These are phyloP conservation scores for Aspergillus puulaauensis DNA, from an alignment of 2,329 filamentous ascomycete species.

Conservation along the genomic window DNA sequence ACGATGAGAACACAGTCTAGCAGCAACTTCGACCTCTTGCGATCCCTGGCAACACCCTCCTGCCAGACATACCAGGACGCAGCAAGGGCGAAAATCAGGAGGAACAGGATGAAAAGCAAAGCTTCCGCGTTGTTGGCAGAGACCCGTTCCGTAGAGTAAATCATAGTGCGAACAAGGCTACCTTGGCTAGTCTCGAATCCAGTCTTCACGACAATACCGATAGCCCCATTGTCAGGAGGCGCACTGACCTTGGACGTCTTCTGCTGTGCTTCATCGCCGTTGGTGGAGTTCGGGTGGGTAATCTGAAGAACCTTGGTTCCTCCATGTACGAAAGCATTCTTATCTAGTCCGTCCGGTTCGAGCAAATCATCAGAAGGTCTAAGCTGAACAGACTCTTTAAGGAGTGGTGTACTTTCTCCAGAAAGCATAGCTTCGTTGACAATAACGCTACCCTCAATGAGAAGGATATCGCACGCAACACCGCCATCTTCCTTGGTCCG, in stretches of 20 bases:
- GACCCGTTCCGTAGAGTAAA: conserved; percentile 97
- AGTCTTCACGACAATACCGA: conserved; percentile 94
- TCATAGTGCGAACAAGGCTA: conserved; percentile 97
- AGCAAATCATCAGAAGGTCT: conserved; percentile 77
- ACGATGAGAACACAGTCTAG: conserved; percentile 97
- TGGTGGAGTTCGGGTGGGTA: conserved; percentile 75
- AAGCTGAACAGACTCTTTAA: conserved; percentile 94
- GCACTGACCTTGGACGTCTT: conserved; percentile 72
- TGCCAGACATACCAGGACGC: conserved; percentile 99
- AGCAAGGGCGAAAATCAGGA: conserved; percentile 92
- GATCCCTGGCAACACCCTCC: conserved; percentile 89
- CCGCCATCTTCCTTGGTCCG: conserved; percentile 96
- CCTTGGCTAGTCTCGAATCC: conserved; percentile 98
- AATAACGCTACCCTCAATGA: conserved; percentile 92
- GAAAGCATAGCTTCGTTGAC: conserved; percentile 99
- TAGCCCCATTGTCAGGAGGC: conserved; percentile 90
- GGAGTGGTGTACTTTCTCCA: conserved; percentile 91
- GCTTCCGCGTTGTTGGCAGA: conserved; percentile 98
- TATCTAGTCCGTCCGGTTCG: conserved; percentile 89
- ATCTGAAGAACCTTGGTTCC: conserved; percentile 97
- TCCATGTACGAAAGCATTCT: conserved; percentile 94
- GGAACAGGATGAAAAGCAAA: conserved; percentile 94
- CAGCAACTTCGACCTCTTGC: conserved; percentile 95
- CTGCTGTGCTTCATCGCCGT: conserved; percentile 65
- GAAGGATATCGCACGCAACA: conserved; percentile 93